Base-by-base conservation (phyloP, 176 grass and related monocot genomes). In the Musa troglodytarum region DNA sequence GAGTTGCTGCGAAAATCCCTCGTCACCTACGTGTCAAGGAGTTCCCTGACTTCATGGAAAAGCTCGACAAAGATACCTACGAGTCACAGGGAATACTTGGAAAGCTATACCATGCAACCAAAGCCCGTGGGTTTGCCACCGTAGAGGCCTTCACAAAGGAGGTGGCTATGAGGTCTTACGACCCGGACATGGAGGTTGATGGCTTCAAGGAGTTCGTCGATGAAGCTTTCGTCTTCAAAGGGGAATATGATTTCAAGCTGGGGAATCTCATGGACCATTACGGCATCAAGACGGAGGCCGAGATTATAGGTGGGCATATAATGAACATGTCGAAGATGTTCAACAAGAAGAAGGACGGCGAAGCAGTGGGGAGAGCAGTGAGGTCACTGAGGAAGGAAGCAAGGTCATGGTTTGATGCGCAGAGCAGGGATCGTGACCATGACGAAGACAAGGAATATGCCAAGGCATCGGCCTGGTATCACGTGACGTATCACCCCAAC, bases 1-100 rank as follows among this genome's bases (percentile, higher is more conserved):
- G 94, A 82, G 69, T 91, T 29, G 82, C 88, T 1, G 90, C 90
- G 54, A 68, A 57, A 74, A 91, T 93, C 77, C 94, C 90, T 6
- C 75, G 25, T 49, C 25, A 82, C 13, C 52, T 93, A 26, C 9
- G 79, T 78, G 90, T 86, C 58, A 93, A 78, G 75, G 88, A 91
- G 69, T 98, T 93, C 69, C 94, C 94, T 23, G 94, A 98, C 79
- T 98, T 98, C 19, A 93, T 98, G 94, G 94, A 93, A 72, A 98
- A 98, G 76, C 77, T 82, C 0, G 86, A 87, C 64, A 91, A 78
- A 74, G 75, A 23, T 61, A 93, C 82, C 22, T 98, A 98, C 71
- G 80, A 50, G 67, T 98, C 90, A 7, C 53, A 74, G 73, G 90
- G 90, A 65, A 76, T 91, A 22, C 84, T 93, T 0, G 94, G 94